Evolutionary conservation across 768 basidiomycete species (phyloP).

Genomic region (Lactifluus pinguis): DNA sequence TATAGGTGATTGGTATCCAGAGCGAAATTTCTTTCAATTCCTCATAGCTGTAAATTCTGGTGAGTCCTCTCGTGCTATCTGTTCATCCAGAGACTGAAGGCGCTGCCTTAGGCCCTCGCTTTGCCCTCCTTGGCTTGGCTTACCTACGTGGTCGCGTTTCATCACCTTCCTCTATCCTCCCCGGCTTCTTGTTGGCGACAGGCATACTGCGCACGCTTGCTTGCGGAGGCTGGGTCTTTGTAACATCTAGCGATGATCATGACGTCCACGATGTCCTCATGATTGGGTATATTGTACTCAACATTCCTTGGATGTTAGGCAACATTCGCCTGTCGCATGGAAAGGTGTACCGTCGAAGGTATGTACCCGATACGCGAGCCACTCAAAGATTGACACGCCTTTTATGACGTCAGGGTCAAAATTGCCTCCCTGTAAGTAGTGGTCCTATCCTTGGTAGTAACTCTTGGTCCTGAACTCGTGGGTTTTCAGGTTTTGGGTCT

Average conservation of each 20-base stretch:
- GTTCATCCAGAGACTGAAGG: neutral
- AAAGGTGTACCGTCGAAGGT: slow-evolving; percentile 46
- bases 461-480: neutral
- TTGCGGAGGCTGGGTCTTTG: slow-evolving; percentile 89
- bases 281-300: slow-evolving; percentile 78
- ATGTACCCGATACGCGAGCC: neutral
- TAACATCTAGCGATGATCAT: slow-evolving; percentile 79
- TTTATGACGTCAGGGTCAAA: slow-evolving; percentile 33
- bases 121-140: slow-evolving; percentile 53
- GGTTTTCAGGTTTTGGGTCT: slow-evolving; percentile 56
- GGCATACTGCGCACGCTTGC: slow-evolving; percentile 68
- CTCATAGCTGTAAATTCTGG: slow-evolving; percentile 81
- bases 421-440: slow-evolving; percentile 42
- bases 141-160: slow-evolving; percentile 46
- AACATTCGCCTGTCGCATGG: slow-evolving; percentile 47
- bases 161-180: slow-evolving; percentile 32
- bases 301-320: slow-evolving; percentile 85
- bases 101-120: slow-evolving; percentile 44
- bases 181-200: slow-evolving; percentile 41
- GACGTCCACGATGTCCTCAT: slow-evolving; percentile 81
- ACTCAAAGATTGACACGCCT: neutral
- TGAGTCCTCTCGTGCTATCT: slow-evolving; percentile 20
- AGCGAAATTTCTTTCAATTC: slow-evolving; percentile 77
- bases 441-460: neutral
- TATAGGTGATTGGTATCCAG: slow-evolving; percentile 88